A percentile compares a stretch with the other conserved stretches of the same genome.
Conservation (phyloP, 176 grass and related monocot genomes). For the Carex littledalei region DNA sequence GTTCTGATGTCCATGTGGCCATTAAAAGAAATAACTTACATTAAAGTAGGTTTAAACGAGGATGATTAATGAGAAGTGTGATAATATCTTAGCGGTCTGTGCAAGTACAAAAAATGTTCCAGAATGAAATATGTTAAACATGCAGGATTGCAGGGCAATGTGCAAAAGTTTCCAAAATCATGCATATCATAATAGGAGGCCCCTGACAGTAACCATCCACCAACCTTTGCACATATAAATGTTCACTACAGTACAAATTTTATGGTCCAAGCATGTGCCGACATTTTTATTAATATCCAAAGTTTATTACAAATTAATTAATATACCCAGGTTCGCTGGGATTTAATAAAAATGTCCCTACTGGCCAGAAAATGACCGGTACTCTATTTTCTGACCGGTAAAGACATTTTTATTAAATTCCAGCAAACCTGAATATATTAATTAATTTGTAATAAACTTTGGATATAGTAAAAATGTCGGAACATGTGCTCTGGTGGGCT, state of each 20-base stretch:
- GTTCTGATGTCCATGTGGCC: neutral
- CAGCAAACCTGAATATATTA: too few species aligned
- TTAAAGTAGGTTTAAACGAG: neutral
- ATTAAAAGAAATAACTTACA: neutral
- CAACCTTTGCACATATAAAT: conserved; percentile 20
- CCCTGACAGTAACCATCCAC: conserved; percentile 4
- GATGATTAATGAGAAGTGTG: neutral
- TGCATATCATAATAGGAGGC: conserved; percentile 14
- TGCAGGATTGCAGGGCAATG: neutral
- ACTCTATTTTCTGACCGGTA: too few species aligned
- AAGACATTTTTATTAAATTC: too few species aligned
- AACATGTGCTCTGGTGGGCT: conserved; percentile 18
- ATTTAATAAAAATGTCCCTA: too few species aligned
- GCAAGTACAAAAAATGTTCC: neutral
- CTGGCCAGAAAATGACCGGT: too few species aligned
- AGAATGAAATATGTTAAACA: conserved; percentile 16
- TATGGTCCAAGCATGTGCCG: conserved; percentile 18
- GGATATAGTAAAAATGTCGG: too few species aligned
- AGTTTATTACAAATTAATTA: too few species aligned
- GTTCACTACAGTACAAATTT: neutral
- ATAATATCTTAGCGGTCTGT: neutral
- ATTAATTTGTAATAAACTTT: too few species aligned
- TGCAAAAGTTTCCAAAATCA: neutral
- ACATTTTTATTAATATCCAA: too few species aligned
- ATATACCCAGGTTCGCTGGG: too few species aligned